These are phyloP conservation scores for Ambrosia hybrid DNA, from an alignment of 140 eudicot genomes.

Conservation along the genomic window DNA sequence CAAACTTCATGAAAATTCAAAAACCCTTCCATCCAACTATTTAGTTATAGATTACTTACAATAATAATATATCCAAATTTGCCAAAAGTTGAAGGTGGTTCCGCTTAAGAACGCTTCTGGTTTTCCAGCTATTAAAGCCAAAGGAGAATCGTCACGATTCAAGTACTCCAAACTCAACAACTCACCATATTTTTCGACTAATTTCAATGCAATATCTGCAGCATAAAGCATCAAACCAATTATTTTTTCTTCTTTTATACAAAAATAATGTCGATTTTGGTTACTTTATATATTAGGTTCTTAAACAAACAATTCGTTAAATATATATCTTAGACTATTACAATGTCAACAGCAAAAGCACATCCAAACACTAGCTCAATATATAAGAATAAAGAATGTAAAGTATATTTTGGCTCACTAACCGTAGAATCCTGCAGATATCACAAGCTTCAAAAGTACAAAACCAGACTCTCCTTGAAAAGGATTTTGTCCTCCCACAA, in stretches of 20 bases:
- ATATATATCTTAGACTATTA: no score
- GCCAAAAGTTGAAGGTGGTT: constrained; percentile 18
- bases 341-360: no score
- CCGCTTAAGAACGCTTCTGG: constrained; percentile 15
- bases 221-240: no score
- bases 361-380: not conserved
- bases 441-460: constrained; percentile 15
- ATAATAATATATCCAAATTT: constrained; percentile 6
- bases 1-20: no score
- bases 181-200: constrained; percentile 1
- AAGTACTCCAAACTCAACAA: constrained; percentile 16
- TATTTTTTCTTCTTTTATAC: no score
- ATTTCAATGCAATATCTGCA: constrained; percentile 18
- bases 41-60: not conserved
- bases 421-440: constrained; percentile 17
- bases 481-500: constrained; percentile 2
- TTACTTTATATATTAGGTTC: no score
- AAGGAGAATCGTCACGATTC: constrained; percentile 13
- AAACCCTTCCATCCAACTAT: no score
- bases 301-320: no score
- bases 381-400: no score
- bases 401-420: not conserved
- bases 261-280: no score
- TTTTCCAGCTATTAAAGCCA: constrained; percentile 19
- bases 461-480: constrained; percentile 14